A percentile compares a stretch with the other conserved stretches of the same genome.
Evolutionary conservation across 1,284 basidiomycete genomes (phyloP).

Genomic region (Ustilago nuda): DNA sequence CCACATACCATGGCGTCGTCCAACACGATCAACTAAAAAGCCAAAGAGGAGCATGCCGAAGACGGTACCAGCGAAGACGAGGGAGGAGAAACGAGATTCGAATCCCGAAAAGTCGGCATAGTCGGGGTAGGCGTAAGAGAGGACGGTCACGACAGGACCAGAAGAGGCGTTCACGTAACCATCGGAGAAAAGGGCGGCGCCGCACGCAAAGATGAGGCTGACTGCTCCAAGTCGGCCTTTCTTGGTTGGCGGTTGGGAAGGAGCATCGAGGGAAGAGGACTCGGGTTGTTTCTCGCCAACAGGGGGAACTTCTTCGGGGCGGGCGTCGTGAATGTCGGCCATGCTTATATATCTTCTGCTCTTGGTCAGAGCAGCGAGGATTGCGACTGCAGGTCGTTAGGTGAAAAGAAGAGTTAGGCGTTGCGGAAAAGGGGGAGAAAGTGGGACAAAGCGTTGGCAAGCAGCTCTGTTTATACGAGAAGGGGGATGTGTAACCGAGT

Average conservation of each 20-base stretch:
- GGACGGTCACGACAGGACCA: slow-evolving; percentile 57
- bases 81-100: slow-evolving; percentile 54
- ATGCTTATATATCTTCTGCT: slow-evolving; percentile 7
- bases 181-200: slow-evolving; percentile 63
- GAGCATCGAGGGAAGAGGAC: slow-evolving; percentile 6
- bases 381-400: not conserved
- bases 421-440: not conserved
- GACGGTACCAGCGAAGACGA: slow-evolving; percentile 73
- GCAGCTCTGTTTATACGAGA: slow-evolving; percentile 5
- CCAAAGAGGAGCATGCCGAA: slow-evolving; percentile 74
- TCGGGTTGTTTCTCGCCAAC: slow-evolving; percentile 21
- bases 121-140: slow-evolving; percentile 48
- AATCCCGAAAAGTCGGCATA: slow-evolving; percentile 36
- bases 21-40: slow-evolving; percentile 79
- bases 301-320: slow-evolving; percentile 16
- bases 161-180: slow-evolving; percentile 61
- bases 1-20: slow-evolving; percentile 89
- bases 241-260: slow-evolving; percentile 21
- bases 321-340: slow-evolving; percentile 23
- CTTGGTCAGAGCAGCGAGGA: not conserved
- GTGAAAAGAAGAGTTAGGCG: not conserved
- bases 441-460: not conserved
- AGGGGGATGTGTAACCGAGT: not conserved
- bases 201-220: slow-evolving; percentile 63
- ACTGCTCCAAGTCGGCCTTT: slow-evolving; percentile 40